phyloP scores from a whole-genome alignment of 768 basidiomycete genomes.

The Russula earlei region DNA sequence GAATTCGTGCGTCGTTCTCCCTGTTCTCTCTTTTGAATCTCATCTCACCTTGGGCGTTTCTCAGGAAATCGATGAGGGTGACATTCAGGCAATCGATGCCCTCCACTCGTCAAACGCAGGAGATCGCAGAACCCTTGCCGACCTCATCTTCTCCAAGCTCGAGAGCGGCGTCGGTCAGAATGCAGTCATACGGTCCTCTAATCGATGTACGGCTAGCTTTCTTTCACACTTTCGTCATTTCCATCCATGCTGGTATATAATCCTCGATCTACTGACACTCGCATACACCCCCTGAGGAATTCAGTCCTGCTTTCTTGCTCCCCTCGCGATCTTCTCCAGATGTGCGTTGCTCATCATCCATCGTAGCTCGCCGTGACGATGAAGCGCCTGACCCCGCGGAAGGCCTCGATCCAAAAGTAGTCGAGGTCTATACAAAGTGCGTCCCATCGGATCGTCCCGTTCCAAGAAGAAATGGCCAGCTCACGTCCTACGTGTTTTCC shows the following conservation, averaged over 20 bases:
- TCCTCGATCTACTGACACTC: no score
- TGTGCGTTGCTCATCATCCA: slow-evolving; percentile 20
- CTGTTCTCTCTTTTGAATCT: background rate
- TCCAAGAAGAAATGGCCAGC: background rate
- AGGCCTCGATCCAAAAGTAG: slow-evolving; percentile 85
- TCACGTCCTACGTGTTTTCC: background rate
- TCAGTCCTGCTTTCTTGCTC: background rate
- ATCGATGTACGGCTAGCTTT: slow-evolving; percentile 34
- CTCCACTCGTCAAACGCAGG: slow-evolving; percentile 66
- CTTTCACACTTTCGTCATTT: background rate
- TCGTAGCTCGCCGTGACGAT: slow-evolving; percentile 40
- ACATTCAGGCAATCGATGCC: slow-evolving; percentile 77
- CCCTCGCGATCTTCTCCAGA: slow-evolving; percentile 9
- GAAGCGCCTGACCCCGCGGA: slow-evolving; percentile 61
- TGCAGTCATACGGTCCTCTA: slow-evolving; percentile 49
- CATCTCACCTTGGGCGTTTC: background rate
- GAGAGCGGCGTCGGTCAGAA: slow-evolving; percentile 48
- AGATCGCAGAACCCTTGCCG: slow-evolving; percentile 82
- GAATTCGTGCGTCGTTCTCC: slow-evolving; percentile 37
- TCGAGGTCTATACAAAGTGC: slow-evolving; percentile 89
- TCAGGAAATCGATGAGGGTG: slow-evolving; percentile 84
- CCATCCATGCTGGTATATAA: no score
- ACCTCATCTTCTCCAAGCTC: slow-evolving; percentile 93
- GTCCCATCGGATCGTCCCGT: slow-evolving; percentile 21
- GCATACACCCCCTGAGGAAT: no score